A percentile compares a stretch with the other conserved stretches of the same genome.
These are phyloP conservation scores for Phanerochaete carnosa DNA, from an alignment of 768 basidiomycete genomes.

Conservation along the genomic window DNA sequence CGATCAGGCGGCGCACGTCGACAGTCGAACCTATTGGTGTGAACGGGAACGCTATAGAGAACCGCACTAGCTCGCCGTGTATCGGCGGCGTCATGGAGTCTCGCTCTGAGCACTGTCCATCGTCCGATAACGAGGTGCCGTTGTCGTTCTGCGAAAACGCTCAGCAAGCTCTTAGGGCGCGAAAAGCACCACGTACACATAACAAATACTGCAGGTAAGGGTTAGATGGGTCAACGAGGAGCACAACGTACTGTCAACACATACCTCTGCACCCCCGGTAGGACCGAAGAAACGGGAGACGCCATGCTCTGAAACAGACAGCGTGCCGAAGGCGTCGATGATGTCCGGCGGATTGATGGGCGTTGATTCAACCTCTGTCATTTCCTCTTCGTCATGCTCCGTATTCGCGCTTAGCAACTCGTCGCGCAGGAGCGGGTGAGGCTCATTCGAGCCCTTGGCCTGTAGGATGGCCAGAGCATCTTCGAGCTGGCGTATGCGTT, in stretches of 20 bases:
- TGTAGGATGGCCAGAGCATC: slow-evolving; percentile 65
- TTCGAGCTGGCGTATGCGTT: slow-evolving; percentile 64
- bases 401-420: slow-evolving; percentile 43
- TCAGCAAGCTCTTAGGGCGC: neutral
- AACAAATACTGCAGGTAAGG: slow-evolving; percentile 10
- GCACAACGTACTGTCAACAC: slow-evolving; percentile 18
- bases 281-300: slow-evolving; percentile 73
- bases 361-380: slow-evolving; percentile 1
- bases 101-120: slow-evolving; percentile 22
- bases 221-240: neutral
- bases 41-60: slow-evolving; percentile 63
- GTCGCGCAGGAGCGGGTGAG: slow-evolving; percentile 57
- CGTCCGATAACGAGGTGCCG: slow-evolving; percentile 16
- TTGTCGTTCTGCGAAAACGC: slow-evolving; percentile 1
- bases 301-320: slow-evolving; percentile 67
- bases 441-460: slow-evolving; percentile 44
- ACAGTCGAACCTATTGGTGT: slow-evolving; percentile 50
- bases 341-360: slow-evolving; percentile 34
- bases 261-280: slow-evolving; percentile 65
- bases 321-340: slow-evolving; percentile 57
- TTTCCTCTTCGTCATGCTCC: slow-evolving; percentile 27
- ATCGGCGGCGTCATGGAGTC: slow-evolving; percentile 28
- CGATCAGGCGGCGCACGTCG: slow-evolving; percentile 47
- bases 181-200: slow-evolving; percentile 1
- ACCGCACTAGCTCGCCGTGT: slow-evolving; percentile 36